Base-by-base conservation (phyloP, 257 asterid genomes). In the Nicotiana sylvestris region DNA sequence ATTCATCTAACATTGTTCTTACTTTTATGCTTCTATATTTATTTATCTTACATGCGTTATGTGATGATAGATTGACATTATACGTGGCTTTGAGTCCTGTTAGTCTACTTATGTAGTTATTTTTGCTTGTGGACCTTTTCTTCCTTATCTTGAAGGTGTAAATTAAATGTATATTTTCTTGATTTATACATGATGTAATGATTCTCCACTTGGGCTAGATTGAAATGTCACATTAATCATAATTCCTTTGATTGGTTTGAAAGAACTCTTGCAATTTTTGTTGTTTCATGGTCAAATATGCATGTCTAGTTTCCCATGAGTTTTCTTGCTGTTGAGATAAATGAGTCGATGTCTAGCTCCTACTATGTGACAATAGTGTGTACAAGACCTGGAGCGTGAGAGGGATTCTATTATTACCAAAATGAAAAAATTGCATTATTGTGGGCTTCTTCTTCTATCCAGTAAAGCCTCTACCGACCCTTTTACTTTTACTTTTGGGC, bases 81-180 rank as follows among this genome's bases (percentile, higher is more conserved):
- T 37, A 16, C 43, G 16, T 37, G 77, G 77, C 18, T 69, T 69
- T 1, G 33, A 21, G 77, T 69, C 77, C 61, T 72, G 79, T 35
- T 46, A 39, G 79, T 76, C 46, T 74, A 33, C 53, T 39, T 67
- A 27, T 27, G 80, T 76, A 76, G 80, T 51, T 49, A 49, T 27
- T 51, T 49, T 51, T 76, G 46, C 64, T 76, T 51, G 80, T 76
- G 80, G 80, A 76, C 46, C 25, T 51, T 51, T 76, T 76, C 64
- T 76, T 51, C 80, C 80, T 51, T 76, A 51, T 29, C 51, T 76
- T 49, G 43, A 51, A 51, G 64, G 43, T 76, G 80, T 76, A 76
- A 49, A 51, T 76, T 76, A 27, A 25, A 7, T 51, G 80, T 76
- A 76, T 64, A 76, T 76, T 76, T 27, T 76, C 46, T 76, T 51